Evolutionary conservation across 805 yeast species (phyloP).

Genomic region (Clavispora santaluciae): DNA sequence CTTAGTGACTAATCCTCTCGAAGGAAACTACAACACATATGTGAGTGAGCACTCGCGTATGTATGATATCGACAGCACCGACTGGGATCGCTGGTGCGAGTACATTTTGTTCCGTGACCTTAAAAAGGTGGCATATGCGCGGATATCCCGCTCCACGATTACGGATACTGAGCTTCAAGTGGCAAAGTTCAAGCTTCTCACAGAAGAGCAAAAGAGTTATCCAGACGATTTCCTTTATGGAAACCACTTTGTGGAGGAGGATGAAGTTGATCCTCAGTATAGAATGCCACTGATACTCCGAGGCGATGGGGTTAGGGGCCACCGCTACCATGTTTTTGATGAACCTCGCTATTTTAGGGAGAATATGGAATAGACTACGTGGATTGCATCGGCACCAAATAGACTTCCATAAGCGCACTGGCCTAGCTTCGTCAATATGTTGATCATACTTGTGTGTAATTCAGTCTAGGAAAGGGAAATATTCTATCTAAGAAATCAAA

Average conservation of each 20-base stretch:
- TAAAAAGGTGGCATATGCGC: slow-evolving; percentile 87
- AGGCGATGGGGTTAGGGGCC: slow-evolving; percentile 93
- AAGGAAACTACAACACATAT: slow-evolving; percentile 89
- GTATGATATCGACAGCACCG: slow-evolving; percentile 89
- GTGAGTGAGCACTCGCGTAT: slow-evolving; percentile 80
- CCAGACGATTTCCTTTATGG: slow-evolving; percentile 45
- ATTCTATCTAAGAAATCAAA: too few species aligned
- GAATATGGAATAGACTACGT: slow-evolving; percentile 1
- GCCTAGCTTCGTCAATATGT: too few species aligned
- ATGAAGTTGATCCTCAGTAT: slow-evolving; percentile 52
- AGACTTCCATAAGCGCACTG: too few species aligned
- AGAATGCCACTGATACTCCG: slow-evolving; percentile 75
- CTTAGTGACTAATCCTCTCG: slow-evolving; percentile 78
- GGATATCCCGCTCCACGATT: slow-evolving; percentile 87
- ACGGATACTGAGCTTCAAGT: slow-evolving; percentile 97
- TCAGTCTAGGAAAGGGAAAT: too few species aligned
- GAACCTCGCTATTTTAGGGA: slow-evolving; percentile 78
- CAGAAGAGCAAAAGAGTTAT: slow-evolving; percentile 27
- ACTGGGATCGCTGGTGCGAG: slow-evolving; percentile 98
- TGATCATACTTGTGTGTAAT: too few species aligned
- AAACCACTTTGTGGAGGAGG: slow-evolving; percentile 52
- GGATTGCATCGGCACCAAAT: too few species aligned
- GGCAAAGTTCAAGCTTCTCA: slow-evolving; percentile 75
- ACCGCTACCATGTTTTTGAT: slow-evolving; percentile 89
- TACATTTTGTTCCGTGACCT: slow-evolving; percentile 85